Conservation (phyloP, 805 yeast genomes). For the Kazachstania viticola region DNA sequence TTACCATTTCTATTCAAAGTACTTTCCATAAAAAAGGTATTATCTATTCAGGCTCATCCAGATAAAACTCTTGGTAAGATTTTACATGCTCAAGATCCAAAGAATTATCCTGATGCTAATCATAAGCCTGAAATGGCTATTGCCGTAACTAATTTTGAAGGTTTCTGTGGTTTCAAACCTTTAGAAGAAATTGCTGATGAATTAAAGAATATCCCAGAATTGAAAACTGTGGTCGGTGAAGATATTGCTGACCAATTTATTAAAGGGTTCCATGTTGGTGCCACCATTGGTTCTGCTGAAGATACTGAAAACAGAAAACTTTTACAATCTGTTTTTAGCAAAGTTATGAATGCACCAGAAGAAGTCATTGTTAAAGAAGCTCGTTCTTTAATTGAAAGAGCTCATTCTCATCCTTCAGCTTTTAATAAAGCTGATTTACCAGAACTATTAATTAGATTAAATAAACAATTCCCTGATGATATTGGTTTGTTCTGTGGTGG, state of each 20-base stretch:
- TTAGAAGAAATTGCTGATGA: conserved; percentile 61
- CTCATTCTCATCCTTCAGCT: conserved; percentile 44
- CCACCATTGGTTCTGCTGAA: conserved; percentile 37
- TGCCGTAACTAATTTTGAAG: conserved; percentile 92
- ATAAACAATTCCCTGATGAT: conserved; percentile 86
- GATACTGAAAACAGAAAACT: conserved; percentile 50
- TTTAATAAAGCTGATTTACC: conserved; percentile 49
- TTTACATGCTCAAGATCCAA: conserved; percentile 74
- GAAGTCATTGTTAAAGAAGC: conserved; percentile 46
- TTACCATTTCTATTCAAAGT: conserved; percentile 92
- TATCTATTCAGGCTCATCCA: conserved; percentile 96
- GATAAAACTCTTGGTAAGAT: conserved; percentile 74
- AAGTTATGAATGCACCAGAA: conserved; percentile 76
- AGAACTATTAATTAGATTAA: conserved; percentile 60
- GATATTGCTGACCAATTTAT: conserved; percentile 45
- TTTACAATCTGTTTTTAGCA: conserved; percentile 64
- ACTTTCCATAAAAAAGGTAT: conserved; percentile 81
- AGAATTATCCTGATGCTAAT: conserved; percentile 92
- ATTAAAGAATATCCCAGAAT: conserved; percentile 66
- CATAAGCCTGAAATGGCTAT: conserved; percentile 99
- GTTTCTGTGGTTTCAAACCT: conserved; percentile 96
- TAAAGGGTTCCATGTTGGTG: conserved; percentile 33
- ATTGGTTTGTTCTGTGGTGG: conserved; percentile 95
- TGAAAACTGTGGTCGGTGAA: conserved; percentile 56
- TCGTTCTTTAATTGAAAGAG: conserved; percentile 51